Conservation (phyloP, 2,329 filamentous ascomycete species). For the Coleophoma eucalyptorum region DNA sequence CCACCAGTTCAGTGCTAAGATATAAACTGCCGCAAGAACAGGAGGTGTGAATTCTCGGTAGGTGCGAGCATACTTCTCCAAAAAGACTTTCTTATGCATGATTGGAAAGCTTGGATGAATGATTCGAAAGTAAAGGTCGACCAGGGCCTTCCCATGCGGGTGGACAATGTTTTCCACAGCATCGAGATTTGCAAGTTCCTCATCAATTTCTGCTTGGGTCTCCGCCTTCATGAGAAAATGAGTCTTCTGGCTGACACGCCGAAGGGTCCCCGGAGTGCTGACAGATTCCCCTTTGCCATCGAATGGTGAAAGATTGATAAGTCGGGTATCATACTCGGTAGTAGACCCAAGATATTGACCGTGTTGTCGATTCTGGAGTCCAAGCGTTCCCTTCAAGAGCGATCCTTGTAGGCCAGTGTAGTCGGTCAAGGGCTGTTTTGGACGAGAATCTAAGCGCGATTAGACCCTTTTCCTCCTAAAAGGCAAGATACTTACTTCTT, state of each 20-base stretch:
- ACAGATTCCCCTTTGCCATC: constrained; percentile 76
- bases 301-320: constrained; percentile 76
- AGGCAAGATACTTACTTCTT: constrained; percentile 5
- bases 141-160: constrained; percentile 19
- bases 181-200: constrained; percentile 23
- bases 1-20: constrained; percentile 59
- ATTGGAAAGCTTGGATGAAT: constrained; percentile 46
- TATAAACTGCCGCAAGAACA: constrained; percentile 56
- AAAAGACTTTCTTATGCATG: constrained; percentile 55
- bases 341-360: constrained; percentile 79
- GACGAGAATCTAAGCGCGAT: constrained; percentile 3
- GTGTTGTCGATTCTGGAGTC: constrained; percentile 70
- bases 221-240: constrained; percentile 75
- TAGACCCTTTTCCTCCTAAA: too few relatives aligned
- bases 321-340: constrained; percentile 75
- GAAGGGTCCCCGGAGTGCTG: constrained; percentile 60
- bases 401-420: constrained; percentile 62
- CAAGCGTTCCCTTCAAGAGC: constrained; percentile 64
- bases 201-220: constrained; percentile 54
- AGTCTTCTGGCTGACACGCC: constrained; percentile 70
- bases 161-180: constrained; percentile 19
- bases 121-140: constrained; percentile 31
- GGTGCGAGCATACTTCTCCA: constrained; percentile 55
- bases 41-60: constrained; percentile 56
- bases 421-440: constrained; percentile 17